Percentiles rank a stretch among this genome's conserved stretches.
Conservation (phyloP, 2,329 filamentous ascomycete genomes). For the Tolypocladium album region DNA sequence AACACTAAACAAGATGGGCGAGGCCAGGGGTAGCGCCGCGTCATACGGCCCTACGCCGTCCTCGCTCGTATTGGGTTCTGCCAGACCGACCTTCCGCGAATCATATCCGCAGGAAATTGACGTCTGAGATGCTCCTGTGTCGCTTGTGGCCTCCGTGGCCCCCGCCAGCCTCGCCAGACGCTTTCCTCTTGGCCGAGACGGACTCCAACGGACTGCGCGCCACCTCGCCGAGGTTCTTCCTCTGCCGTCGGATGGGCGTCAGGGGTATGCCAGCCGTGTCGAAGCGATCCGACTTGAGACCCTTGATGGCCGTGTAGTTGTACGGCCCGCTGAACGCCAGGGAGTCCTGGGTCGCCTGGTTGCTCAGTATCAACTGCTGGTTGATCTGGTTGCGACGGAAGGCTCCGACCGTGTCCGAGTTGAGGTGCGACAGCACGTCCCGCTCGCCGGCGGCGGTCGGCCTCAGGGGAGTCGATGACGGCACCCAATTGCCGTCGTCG, state of each 20-base stretch:
- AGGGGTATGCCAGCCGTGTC: constrained; percentile 57
- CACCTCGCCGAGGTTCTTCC: constrained; percentile 32
- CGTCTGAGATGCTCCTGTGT: constrained; percentile 48
- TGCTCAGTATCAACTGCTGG: constrained; percentile 48
- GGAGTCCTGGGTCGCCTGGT: constrained; percentile 50
- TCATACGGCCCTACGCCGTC: constrained; percentile 28
- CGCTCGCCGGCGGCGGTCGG: constrained; percentile 36
- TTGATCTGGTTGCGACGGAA: constrained; percentile 63
- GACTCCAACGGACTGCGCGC: constrained; percentile 39
- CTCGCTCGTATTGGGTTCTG: constrained; percentile 28
- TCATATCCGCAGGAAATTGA: constrained; percentile 36
- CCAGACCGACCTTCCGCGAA: constrained; percentile 1
- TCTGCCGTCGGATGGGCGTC: constrained; percentile 53
- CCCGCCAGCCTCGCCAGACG: constrained; percentile 29
- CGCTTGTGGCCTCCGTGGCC: constrained; percentile 42
- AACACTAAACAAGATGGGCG: constrained; percentile 4
- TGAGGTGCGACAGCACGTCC: constrained; percentile 47
- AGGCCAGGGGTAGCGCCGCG: constrained; percentile 32
- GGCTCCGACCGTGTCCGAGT: constrained; percentile 59
- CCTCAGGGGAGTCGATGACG: constrained; percentile 40
- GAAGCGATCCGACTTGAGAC: constrained; percentile 55
- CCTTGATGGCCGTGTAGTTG: constrained; percentile 48
- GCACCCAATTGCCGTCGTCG: constrained; percentile 37
- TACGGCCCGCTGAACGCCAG: constrained; percentile 51
- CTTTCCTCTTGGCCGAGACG: constrained; percentile 44